Evolutionary conservation across 805 yeast species (phyloP).

Genomic region (Ogataea nakhonphanomensis): DNA sequence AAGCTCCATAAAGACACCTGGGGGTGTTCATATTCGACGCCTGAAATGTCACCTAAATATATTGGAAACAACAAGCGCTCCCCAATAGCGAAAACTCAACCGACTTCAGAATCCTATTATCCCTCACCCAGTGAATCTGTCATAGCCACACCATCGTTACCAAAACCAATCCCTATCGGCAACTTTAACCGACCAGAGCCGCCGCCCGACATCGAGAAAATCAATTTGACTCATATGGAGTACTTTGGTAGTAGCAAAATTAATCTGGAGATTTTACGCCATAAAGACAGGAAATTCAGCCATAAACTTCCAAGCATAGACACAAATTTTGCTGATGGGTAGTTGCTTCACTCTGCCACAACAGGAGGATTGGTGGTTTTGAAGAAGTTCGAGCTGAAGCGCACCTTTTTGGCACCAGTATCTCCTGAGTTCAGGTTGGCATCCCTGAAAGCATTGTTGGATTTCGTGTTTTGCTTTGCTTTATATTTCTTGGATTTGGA

Average conservation of each 20-base stretch:
- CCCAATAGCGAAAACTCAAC: too few species aligned
- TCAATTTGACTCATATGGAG: constrained; percentile 5
- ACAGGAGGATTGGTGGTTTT: constrained; percentile 9
- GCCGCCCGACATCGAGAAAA: constrained; percentile 3
- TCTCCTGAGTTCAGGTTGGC: constrained; percentile 1
- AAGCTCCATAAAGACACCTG: background rate
- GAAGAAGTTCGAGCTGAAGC: constrained; percentile 20
- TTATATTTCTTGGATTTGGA: constrained; percentile 7
- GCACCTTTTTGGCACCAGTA: constrained; percentile 12
- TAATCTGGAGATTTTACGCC: constrained; percentile 5
- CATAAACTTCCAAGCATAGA: background rate
- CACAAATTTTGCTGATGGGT: background rate
- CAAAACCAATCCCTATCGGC: constrained; percentile 16
- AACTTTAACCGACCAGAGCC: background rate
- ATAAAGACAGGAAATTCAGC: background rate
- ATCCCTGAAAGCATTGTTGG: background rate
- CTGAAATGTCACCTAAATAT: constrained; percentile 1
- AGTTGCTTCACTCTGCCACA: background rate
- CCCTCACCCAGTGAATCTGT: constrained; percentile 18
- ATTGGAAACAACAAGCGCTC: too few species aligned
- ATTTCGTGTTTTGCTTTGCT: background rate
- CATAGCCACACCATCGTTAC: constrained; percentile 11
- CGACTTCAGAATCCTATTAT: constrained; percentile 1
- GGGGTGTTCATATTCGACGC: constrained; percentile 1
- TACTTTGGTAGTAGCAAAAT: constrained; percentile 12